Base-by-base conservation (phyloP, 129 eudicot species). In the Tagetes patula region DNA sequence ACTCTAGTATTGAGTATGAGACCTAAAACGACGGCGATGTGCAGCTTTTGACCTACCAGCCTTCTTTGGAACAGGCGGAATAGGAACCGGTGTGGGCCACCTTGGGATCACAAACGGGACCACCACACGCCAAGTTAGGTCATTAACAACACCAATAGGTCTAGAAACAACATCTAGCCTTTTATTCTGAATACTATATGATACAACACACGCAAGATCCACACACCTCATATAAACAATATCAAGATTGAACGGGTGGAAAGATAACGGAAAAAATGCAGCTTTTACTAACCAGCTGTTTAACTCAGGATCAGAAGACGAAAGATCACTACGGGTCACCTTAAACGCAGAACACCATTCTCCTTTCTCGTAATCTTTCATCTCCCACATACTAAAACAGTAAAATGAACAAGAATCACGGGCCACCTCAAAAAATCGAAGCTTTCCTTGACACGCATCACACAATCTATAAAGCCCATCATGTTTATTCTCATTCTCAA, bases 121-220 rank as follows among this genome's bases (percentile, higher is more conserved):
- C 67, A 85, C 84, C 71, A 85, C 86, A 31, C 86, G 86, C 89
- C 89, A 85, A 42, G 86, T 78, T 47, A 85, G 80, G 11, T 85
- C 86, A 38, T 85, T 85, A 52, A 78, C 86, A 4, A 78, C 76
- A 5, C 84, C 82, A 20, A 81, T 56, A 14, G 79, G 76, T 66
- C 62, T 59, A 72, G 86, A 78, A 6, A 58, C 74, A n/a, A 85
- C 80, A 39, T 85, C 86, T 40, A 85, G 31, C 59, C 71, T 68
- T 68, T 72, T 85, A 53, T 75, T 70, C 60, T 14, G 41, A 56
- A 81, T 55, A 5, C 77, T 64, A 52, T 81, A 82, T 0, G 89
- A 70, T 41, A 85, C 89, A 67, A 85, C 67, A 79, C 86, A 85
- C 20, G 80, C 45, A 6, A 75, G 76, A 81, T 81, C 84, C 49